Percentiles rank a stretch among this genome's conserved stretches.
These are phyloP conservation scores for Tylopilus sp. DNA, from an alignment of 1,284 basidiomycete species.

Conservation along the genomic window DNA sequence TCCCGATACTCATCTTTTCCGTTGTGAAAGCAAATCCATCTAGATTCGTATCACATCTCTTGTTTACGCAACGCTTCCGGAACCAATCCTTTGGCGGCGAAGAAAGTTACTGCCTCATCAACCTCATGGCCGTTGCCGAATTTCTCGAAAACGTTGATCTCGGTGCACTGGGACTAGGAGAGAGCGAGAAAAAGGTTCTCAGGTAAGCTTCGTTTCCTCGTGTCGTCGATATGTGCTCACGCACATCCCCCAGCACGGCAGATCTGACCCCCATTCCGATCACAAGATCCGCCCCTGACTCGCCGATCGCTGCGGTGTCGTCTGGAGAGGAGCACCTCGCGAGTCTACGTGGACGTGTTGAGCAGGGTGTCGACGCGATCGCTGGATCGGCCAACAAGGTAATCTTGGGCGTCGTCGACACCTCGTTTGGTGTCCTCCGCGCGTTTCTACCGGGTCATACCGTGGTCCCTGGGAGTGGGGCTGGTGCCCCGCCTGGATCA, in stretches of 20 bases:
- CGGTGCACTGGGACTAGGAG: constrained; percentile 74
- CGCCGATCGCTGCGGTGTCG: constrained; percentile 16
- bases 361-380: constrained; percentile 80
- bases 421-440: constrained; percentile 77
- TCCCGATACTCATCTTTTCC: constrained; percentile 88
- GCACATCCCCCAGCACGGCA: constrained; percentile 50
- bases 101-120: constrained; percentile 89
- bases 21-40: constrained; percentile 89
- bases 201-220: constrained; percentile 39
- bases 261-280: constrained; percentile 78
- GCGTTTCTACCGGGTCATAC: constrained; percentile 53
- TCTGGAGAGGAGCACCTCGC: constrained; percentile 36
- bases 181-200: constrained; percentile 59
- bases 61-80: constrained; percentile 86
- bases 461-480: neutral
- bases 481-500: neutral
- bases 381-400: constrained; percentile 85
- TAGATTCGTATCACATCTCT: constrained; percentile 79
- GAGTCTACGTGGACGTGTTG: constrained; percentile 70
- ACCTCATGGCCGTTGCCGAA: constrained; percentile 90
- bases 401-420: constrained; percentile 81
- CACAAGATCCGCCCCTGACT: constrained; percentile 16
- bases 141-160: constrained; percentile 92
- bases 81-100: constrained; percentile 72
- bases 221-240: neutral